Evolutionary conservation across 306 rosid genomes (phyloP), one percentile per base, ranked within the genome.

Genomic region (Luffa aegyptiaca): DNA sequence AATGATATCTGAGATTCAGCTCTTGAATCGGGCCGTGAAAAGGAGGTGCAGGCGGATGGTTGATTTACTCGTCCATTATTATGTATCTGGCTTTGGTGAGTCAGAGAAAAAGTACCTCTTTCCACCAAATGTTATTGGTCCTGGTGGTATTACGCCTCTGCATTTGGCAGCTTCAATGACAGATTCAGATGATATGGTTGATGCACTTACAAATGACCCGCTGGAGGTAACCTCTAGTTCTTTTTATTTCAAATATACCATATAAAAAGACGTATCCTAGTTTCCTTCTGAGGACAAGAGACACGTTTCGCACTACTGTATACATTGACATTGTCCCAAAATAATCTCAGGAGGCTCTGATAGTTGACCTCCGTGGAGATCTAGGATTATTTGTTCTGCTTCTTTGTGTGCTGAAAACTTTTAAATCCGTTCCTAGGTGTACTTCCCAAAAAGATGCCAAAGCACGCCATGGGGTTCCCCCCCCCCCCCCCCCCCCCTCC

Each of bases 111-210:
- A 78, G 66, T 92, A 86, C 83, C 75, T 92, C 75, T 93, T 93
- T 79, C 93, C 88, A 18, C 98, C 98, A 1, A 93, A 90, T 89
- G 81, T 84, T 82, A 86, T 77, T 79, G 96, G 96, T 61, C 93
- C 96, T 66, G 96, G 89, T 82, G 90, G 96, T 46, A 73, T 93
- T 83, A 90, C 98, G 17, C 97, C 98, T 58, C 89, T 93, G 70
- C 98, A 93, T 86, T 84, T 93, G 90, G 98, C 98, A 76, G 98
- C 97, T 66, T 88, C 88, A 76, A 90, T 89, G 75, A 79, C 90
- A 2, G 84, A 81, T 82, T 86, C 93, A 26, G 93, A 92, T 70
- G 90, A 88, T 79, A 36, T 92, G 49, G 72, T 93, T 86, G 94
- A 93, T 86, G 89, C 92, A 31, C 45, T 93, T 77, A 93, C 93